Conservation (phyloP, 2,329 filamentous ascomycete genomes). For the Apiospora aurea region DNA sequence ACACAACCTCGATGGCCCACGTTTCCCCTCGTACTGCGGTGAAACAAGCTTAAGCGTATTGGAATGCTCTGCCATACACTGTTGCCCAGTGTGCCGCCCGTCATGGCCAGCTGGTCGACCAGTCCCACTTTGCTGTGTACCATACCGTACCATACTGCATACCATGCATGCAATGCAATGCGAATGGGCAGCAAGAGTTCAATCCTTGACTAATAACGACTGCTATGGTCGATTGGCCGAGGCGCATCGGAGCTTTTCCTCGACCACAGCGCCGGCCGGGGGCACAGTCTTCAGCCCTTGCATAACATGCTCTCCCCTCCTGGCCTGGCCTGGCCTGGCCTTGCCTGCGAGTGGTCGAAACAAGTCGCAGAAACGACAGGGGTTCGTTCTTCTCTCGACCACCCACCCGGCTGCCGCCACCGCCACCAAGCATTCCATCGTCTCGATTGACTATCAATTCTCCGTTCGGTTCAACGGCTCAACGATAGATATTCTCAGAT, state of each 20-base stretch:
- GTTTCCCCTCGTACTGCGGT: conserved; percentile 10
- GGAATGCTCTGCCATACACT: not conserved
- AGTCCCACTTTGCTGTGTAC: not conserved
- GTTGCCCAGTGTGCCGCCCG: not conserved
- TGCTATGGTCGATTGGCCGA: not conserved
- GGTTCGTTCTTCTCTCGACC: not conserved
- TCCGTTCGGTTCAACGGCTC: conserved; percentile 17
- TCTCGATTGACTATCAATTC: conserved; percentile 8
- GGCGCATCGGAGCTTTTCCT: conserved; percentile 10
- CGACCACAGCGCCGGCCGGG: not conserved
- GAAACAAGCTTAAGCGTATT: conserved; percentile 13
- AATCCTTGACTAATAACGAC: too few relatives aligned
- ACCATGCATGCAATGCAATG: not conserved
- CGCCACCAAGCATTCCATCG: not conserved
- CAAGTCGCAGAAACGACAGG: not conserved
- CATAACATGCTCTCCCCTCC: not conserved
- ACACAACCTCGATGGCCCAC: not conserved
- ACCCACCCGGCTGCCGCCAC: not conserved
- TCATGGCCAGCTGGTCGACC: not conserved
- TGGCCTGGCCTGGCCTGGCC: not conserved
- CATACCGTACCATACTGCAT: not conserved
- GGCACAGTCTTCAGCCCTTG: not conserved
- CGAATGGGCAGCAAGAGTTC: too few relatives aligned
- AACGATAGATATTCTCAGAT: conserved; percentile 19
- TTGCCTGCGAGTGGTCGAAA: not conserved